Base-by-base conservation (phyloP, 768 basidiomycete genomes). In the Auriculariales sp. region DNA sequence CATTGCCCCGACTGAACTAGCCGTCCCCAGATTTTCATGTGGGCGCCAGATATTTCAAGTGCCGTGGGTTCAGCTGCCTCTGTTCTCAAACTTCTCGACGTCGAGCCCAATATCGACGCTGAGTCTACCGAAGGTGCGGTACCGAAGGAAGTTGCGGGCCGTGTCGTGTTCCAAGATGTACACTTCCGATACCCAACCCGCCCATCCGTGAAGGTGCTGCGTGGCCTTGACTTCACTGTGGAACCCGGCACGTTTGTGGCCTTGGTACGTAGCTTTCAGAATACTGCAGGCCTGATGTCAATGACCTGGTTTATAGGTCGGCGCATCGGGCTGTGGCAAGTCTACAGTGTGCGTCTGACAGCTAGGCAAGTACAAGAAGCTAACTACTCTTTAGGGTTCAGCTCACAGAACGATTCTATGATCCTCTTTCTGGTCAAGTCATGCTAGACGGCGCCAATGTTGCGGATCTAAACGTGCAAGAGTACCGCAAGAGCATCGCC, bases 1-100 rank as follows among this genome's bases (percentile, higher is more conserved):
- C n/a, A n/a, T n/a, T n/a, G n/a, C n/a, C n/a, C n/a, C n/a, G n/a
- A n/a, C n/a, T n/a, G n/a, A n/a, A n/a, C n/a, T n/a, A n/a, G n/a
- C 11, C 85, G 91, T 49, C n/a, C n/a, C n/a, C 55, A n/a, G n/a
- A 74, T 64, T 24, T 62, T 62, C 50, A 49, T 52, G 0, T 53
- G 62, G 39, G 69, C 70, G 1, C 68, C 70, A 30, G 69, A 71
- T 52, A 55, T 59, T 33, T 64, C 62, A 2, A 62, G 65, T 29
- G 69, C 70, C 10, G 62, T 63, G 33, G 62, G 59, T 7, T 64
- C 69, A 1, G 65, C 64, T 0, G 54, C 58, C 11, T 52, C 59
- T 7, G 58, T 69, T 49, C 55, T 71, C 53, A 50, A 62, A 15
- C 60, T 70, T 24, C 47, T 66, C 47, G 71, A 73, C 53, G 52